Base-by-base conservation (phyloP, 139 green algal species). In the Zygnema circumcarinatum region DNA sequence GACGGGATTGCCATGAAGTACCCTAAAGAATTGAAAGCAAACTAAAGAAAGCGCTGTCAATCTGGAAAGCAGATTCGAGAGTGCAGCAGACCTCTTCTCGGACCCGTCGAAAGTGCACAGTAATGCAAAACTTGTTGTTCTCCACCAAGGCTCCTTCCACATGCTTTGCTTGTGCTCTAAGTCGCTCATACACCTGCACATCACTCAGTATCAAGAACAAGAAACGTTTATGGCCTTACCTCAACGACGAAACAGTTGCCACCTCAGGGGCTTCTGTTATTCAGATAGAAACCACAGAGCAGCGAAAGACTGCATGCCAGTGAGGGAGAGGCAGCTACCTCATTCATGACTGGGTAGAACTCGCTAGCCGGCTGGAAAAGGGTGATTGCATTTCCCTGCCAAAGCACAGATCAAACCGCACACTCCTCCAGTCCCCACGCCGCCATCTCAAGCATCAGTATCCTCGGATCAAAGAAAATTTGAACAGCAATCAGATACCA, bases 101-200 rank as follows among this genome's bases (percentile, higher is more conserved):
- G 20, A 92, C 88, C 3, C 98, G 97, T 1, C 97, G 92, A 87
- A 97, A 99, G 92, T 99, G 97, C 38, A 96, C 97, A 2, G 82
- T 94, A 7, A 98, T 92, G 82, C 95, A 98, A 87, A 98, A 99
- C 76, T 94, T 98, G 94, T 99, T 99, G 94, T 99, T 93, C 93
- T 99, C 97, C 52, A 99, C 94, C 2, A 80, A 90, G 0, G 96
- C 92, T 0, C 97, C 96, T 3, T 93, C 90, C 1, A 98, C 95
- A 76, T 74, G 31, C n/a, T 87, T 69, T 38, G 96, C 62, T 88
- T 93, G 94, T 90, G 76, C 72, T 22, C 31, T 38, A 29, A 98
- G 91, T 40, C 92, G 38, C 0, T 90, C 62, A 69, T 93, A 94
- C 2, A 98, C 83, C 47, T 62, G 47, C 7, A 62, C 7, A 62